phyloP scores from a whole-genome alignment of 805 yeast genomes.

The Kodamaea lidongshanica region DNA sequence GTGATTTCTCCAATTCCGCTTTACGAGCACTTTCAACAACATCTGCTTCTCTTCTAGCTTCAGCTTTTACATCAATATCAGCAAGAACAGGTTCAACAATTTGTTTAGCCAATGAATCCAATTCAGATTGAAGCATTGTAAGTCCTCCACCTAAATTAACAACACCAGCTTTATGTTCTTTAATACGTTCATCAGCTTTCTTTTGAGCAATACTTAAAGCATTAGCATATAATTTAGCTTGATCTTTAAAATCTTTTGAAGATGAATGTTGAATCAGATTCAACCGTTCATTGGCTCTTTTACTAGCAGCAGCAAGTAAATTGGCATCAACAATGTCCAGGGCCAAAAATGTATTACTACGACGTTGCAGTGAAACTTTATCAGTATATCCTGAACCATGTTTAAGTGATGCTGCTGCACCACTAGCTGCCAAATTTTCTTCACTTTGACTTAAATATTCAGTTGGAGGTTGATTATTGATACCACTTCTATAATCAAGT shows the following conservation, averaged over 20 bases:
- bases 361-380: slow-evolving; percentile 20
- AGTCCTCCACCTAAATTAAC: slow-evolving; percentile 86
- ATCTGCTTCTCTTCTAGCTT: slow-evolving; percentile 54
- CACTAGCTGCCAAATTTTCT: slow-evolving; percentile 46
- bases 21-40: slow-evolving; percentile 28
- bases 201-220: slow-evolving; percentile 76
- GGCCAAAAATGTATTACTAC: slow-evolving; percentile 33
- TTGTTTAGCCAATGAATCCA: slow-evolving; percentile 71
- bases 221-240: slow-evolving; percentile 55
- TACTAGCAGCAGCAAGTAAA: slow-evolving; percentile 43
- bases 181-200: slow-evolving; percentile 51
- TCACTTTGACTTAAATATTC: slow-evolving; percentile 37
- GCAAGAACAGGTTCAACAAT: slow-evolving; percentile 78
- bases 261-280: slow-evolving; percentile 21
- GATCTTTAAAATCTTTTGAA: slow-evolving; percentile 33
- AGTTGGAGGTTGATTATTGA: slow-evolving; percentile 15
- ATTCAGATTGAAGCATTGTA: slow-evolving; percentile 65
- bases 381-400: slow-evolving; percentile 25
- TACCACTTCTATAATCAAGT: slow-evolving; percentile 36
- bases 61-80: slow-evolving; percentile 66
- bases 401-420: slow-evolving; percentile 52
- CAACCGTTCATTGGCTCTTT: slow-evolving; percentile 40
- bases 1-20: slow-evolving; percentile 28
- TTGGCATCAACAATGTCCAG: slow-evolving; percentile 41
- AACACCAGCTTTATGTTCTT: slow-evolving; percentile 43